Evolutionary conservation across 2,329 filamentous ascomycete species (phyloP).

Genomic region (Emmonsiellopsis sp.): DNA sequence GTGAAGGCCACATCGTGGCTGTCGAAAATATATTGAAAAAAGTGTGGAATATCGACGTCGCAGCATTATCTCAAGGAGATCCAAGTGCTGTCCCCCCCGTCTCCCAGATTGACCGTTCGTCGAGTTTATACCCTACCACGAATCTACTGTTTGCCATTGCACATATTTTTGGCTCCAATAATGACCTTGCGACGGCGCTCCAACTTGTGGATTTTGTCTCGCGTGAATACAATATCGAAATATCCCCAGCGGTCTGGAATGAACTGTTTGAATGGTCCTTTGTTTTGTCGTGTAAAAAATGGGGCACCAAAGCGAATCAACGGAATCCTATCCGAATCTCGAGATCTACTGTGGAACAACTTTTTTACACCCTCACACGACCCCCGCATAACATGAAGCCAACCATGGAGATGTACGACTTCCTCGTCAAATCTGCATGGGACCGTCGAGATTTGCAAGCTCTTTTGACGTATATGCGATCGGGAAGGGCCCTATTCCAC

Average conservation of each 20-base stretch:
- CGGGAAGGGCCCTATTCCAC: constrained; percentile 22
- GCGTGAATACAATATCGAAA: constrained; percentile 46
- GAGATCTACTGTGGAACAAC: no score
- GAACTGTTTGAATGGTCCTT: constrained; percentile 61
- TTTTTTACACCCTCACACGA: constrained; percentile 37
- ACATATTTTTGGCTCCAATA: constrained; percentile 59
- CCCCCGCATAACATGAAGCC: constrained; percentile 46
- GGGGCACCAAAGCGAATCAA: constrained; percentile 22
- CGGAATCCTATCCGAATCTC: no score
- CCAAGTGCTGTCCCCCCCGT: constrained; percentile 24
- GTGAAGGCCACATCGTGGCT: constrained; percentile 42
- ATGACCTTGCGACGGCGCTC: constrained; percentile 50
- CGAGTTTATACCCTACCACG: constrained; percentile 49
- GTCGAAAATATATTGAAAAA: constrained; percentile 42
- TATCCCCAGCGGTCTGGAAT: constrained; percentile 54
- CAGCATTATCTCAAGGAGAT: constrained; percentile 25
- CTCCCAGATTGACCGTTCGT: constrained; percentile 37
- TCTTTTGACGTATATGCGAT: constrained; percentile 20
- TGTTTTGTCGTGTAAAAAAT: constrained; percentile 41
- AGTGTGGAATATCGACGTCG: constrained; percentile 48
- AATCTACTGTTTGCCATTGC: constrained; percentile 58
- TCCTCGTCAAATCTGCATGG: constrained; percentile 23
- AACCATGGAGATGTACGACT: constrained; percentile 46
- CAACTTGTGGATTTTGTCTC: constrained; percentile 57
- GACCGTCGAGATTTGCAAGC: constrained; percentile 11